Base-by-base conservation (phyloP, 2,329 filamentous ascomycete species). In the Trichothecium roseum region DNA sequence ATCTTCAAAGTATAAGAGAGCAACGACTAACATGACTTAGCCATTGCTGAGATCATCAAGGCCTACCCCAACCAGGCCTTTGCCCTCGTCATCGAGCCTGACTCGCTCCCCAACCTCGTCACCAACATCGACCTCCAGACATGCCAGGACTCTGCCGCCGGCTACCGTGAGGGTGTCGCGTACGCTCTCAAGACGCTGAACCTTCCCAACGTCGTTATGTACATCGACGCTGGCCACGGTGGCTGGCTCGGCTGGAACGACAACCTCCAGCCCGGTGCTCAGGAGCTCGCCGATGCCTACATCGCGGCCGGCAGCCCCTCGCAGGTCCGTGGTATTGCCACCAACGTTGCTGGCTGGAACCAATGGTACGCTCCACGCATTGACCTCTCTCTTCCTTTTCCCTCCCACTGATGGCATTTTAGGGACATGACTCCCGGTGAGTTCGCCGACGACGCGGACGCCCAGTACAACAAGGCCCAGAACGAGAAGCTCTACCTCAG, bases 221-320 rank as follows among this genome's bases (percentile, higher is more conserved):
- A 79, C 52, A 52, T 80, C 15, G 75, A 80, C 45, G 74, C 72
- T 8, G 74, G 72, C 39, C 74, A 80, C 52, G 73, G 68, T 18
- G 74, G 75, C 40, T 80, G 75, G 75, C 63, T 79, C 30, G 74
- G 74, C 47, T 79, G 74, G 74, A 52, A 66, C 14, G 73, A 69
- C 40, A 79, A 79, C 56, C 64, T 74, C 31, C 51, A 53, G 8
- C 52, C 60, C 29, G 57, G 57, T 33, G 58, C 59, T 5, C 34
- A 57, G 51, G 57, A 60, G 50, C 50, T 62, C 29, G 59, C 57
- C 47, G 53, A 48, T 42, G 56, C 46, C 14, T 62, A 55, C 55
- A 60, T 52, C 47, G 41, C 43, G 15, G 58, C 48, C 30, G 58
- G 59, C 45, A 53, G 40, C 40, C 59, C 58, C 30, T 54, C 48